These are phyloP conservation scores for Cyberlindnera americana DNA, from an alignment of 805 yeast genomes.

Conservation along the genomic window DNA sequence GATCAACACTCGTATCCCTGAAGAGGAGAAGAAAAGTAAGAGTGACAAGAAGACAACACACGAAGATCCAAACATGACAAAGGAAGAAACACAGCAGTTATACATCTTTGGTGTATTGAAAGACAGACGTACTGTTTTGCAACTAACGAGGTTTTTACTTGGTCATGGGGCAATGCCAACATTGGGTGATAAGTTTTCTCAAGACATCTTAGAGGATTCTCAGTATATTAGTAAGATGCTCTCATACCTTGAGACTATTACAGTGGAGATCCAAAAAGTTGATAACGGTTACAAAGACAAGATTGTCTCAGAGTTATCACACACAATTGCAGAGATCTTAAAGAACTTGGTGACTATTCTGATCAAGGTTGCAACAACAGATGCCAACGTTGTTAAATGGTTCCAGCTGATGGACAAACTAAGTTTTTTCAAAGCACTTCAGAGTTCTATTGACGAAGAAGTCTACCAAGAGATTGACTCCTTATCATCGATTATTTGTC, in stretches of 20 bases:
- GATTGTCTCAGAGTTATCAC: slow-evolving; percentile 31
- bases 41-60: slow-evolving; percentile 10
- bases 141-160: slow-evolving; percentile 33
- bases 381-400: slow-evolving; percentile 46
- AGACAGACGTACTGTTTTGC: slow-evolving; percentile 51
- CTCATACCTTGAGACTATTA: slow-evolving; percentile 3
- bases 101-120: slow-evolving; percentile 39
- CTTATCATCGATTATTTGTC: slow-evolving; percentile 44
- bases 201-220: slow-evolving; percentile 20
- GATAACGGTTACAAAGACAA: slow-evolving; percentile 15
- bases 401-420: slow-evolving; percentile 44
- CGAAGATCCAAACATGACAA: slow-evolving; percentile 6
- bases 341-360: slow-evolving; percentile 39
- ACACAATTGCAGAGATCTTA: slow-evolving; percentile 33
- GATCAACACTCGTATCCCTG: slow-evolving; percentile 37
- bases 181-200: slow-evolving; percentile 23
- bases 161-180: slow-evolving; percentile 25
- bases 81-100: slow-evolving; percentile 14
- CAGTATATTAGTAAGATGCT: slow-evolving; percentile 26
- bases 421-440: slow-evolving; percentile 19
- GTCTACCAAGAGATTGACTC: slow-evolving; percentile 36
- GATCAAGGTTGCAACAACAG: slow-evolving; percentile 35
- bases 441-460: slow-evolving; percentile 19
- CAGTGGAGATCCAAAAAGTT: slow-evolving; percentile 2
- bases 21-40: slow-evolving; percentile 12